Evolutionary conservation across 2,329 filamentous ascomycete species (phyloP), one percentile per base, ranked within the genome.

Genomic region (Sphaerulina vaccinii): DNA sequence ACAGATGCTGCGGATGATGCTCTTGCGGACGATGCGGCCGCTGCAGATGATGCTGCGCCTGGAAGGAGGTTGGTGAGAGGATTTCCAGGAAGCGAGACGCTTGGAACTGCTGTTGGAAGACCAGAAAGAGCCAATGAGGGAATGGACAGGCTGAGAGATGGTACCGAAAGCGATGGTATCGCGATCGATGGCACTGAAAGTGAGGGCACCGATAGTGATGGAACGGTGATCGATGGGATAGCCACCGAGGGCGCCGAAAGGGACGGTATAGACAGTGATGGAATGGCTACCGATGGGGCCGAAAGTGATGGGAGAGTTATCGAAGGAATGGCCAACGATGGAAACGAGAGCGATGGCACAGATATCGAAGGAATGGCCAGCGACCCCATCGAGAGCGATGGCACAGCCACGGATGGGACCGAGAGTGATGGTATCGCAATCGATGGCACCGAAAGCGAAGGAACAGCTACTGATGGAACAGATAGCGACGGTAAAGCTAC

Each of bases 61-160:
- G 21, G 29, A 21, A n/a, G 3, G 15, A 46, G 29, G 23, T 44
- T 43, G n/a, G 47, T 43, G 47, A 43, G 19, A n/a, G 47, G 39
- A 18, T 43, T 42, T 27, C 38, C 27, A 32, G 27, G 27, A 3
- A 32, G 9, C 5, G 27, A 32, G n/a, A 32, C n/a, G 27, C 27
- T 32, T 10, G 27, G 27, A 32, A 32, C 3, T 3, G 5, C 5
- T 13, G 27, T 32, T 10, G 27, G 27, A 32, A 32, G 9, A 13
- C 5, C 27, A 32, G 27, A 32, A 13, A 32, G 27, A 11, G 27
- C 10, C 27, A 32, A 32, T 10, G 27, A 32, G 6, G 27, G 8
- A 32, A 13, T 10, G 4, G 27, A 10, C 10, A 39, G 13, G 32
- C 39, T 50, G 15, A 50, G 13, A 11, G 40, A 23, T 16, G 40